Conservation (phyloP, 2,329 filamentous ascomycete species). For the Arthrobotrys entomopaga region DNA sequence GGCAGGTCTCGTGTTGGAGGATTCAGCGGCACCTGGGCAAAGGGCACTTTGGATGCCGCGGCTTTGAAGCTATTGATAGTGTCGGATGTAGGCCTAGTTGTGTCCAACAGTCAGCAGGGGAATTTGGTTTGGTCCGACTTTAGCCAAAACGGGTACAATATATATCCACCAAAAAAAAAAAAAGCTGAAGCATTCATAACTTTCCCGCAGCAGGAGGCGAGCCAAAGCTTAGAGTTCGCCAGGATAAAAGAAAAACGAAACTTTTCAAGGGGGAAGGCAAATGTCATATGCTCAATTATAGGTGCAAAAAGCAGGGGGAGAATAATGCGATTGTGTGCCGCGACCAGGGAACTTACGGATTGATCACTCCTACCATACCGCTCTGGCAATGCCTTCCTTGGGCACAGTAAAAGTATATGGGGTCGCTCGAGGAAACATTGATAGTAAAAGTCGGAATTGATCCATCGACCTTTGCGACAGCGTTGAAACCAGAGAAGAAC, state of each 20-base stretch:
- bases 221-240: not conserved
- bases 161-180: constrained; percentile 37
- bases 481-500: constrained; percentile 73
- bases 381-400: constrained; percentile 78
- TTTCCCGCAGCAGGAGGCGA: too few species aligned
- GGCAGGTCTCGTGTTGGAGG: constrained; percentile 46
- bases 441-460: constrained; percentile 71
- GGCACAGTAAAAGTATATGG: constrained; percentile 82
- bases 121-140: constrained; percentile 21
- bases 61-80: constrained; percentile 42
- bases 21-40: constrained; percentile 37
- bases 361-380: constrained; percentile 81
- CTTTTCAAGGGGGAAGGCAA: constrained; percentile 14
- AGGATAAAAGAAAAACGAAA: constrained; percentile 13
- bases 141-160: constrained; percentile 52
- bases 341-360: constrained; percentile 64
- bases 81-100: constrained; percentile 38
- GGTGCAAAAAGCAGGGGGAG: constrained; percentile 5
- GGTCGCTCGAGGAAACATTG: constrained; percentile 73
- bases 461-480: constrained; percentile 25
- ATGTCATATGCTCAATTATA: constrained; percentile 12
- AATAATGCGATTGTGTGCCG: constrained; percentile 21
- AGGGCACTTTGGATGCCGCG: constrained; percentile 39
- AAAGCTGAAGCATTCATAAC: constrained; percentile 18
- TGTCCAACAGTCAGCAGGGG: constrained; percentile 40